These are phyloP conservation scores for Aureobasidium sp. DNA, from an alignment of 2,329 filamentous ascomycete species.

Conservation along the genomic window DNA sequence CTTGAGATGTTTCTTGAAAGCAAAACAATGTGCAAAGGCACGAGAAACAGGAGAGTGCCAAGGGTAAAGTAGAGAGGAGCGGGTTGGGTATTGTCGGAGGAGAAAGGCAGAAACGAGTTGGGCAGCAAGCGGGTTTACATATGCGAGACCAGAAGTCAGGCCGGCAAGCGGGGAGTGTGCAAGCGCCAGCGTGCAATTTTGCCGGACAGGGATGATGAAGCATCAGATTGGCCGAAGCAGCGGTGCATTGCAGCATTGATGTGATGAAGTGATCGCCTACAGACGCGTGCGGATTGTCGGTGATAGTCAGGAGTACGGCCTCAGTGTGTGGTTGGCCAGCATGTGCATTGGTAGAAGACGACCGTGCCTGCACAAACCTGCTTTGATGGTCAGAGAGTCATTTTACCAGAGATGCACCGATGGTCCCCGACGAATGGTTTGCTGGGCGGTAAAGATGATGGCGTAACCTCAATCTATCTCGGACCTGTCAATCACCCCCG, in stretches of 20 bases:
- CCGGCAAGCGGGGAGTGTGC: constrained; percentile 10
- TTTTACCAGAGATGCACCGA: constrained; percentile 12
- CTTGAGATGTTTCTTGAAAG: neutral
- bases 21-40: constrained; percentile 13
- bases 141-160: constrained; percentile 11
- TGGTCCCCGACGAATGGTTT: constrained; percentile 11
- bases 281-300: constrained; percentile 12
- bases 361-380: constrained; percentile 16
- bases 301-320: constrained; percentile 11
- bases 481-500: constrained; percentile 11
- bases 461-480: constrained; percentile 14
- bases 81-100: constrained; percentile 5
- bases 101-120: constrained; percentile 10
- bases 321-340: constrained; percentile 15
- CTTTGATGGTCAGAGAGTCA: constrained; percentile 12
- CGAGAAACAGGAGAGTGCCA: constrained; percentile 6
- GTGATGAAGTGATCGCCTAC: constrained; percentile 7
- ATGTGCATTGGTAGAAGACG: constrained; percentile 12
- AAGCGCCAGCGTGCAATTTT: constrained; percentile 13
- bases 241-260: constrained; percentile 5
- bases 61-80: constrained; percentile 5
- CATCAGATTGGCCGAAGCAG: constrained; percentile 7
- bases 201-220: constrained; percentile 10
- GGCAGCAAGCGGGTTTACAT: constrained; percentile 16
- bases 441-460: constrained; percentile 8